phyloP scores from a whole-genome alignment of 805 yeast species.

The Osmozyma mogii region DNA sequence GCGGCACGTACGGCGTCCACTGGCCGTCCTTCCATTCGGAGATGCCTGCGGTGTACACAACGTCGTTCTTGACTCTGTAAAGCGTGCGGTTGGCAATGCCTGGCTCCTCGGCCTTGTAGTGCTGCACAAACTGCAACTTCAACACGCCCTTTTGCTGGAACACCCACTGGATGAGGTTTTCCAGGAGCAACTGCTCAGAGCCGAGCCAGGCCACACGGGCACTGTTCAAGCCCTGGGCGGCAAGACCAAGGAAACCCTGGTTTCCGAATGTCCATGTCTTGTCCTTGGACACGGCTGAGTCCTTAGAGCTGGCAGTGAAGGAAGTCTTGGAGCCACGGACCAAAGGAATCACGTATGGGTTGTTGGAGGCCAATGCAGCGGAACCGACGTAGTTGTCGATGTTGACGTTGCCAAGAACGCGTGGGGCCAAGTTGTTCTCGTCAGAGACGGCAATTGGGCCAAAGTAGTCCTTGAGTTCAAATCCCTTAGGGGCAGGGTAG shows the following conservation, averaged over 20 bases:
- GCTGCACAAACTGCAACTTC: constrained; percentile 45
- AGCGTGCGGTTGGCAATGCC: constrained; percentile 22
- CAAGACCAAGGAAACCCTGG: constrained; percentile 70
- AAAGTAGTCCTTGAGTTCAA: constrained; percentile 61
- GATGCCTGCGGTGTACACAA: constrained; percentile 46
- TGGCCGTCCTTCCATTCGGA: constrained; percentile 37
- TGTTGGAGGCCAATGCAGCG: constrained; percentile 64
- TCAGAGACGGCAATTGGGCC: constrained; percentile 25
- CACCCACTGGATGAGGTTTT: constrained; percentile 54
- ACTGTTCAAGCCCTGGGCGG: constrained; percentile 70
- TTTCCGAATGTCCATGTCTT: constrained; percentile 72
- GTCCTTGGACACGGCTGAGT: constrained; percentile 33
- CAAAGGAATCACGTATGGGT: constrained; percentile 63
- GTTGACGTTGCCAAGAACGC: constrained; percentile 11
- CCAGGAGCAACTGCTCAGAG: constrained; percentile 42
- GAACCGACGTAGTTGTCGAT: constrained; percentile 37
- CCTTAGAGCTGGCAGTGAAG: constrained; percentile 41
- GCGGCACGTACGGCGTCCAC: constrained; percentile 61
- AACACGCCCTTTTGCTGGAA: constrained; percentile 64
- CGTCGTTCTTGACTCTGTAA: constrained; percentile 73
- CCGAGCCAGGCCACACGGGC: constrained; percentile 83
- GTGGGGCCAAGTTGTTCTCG: constrained; percentile 19
- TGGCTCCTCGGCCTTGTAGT: constrained; percentile 43
- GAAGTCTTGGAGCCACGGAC: constrained; percentile 60
- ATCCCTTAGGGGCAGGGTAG: constrained; percentile 71